These are phyloP conservation scores for Euphorbia celastroides DNA, from an alignment of 441 rosid genomes.

Conservation along the genomic window DNA sequence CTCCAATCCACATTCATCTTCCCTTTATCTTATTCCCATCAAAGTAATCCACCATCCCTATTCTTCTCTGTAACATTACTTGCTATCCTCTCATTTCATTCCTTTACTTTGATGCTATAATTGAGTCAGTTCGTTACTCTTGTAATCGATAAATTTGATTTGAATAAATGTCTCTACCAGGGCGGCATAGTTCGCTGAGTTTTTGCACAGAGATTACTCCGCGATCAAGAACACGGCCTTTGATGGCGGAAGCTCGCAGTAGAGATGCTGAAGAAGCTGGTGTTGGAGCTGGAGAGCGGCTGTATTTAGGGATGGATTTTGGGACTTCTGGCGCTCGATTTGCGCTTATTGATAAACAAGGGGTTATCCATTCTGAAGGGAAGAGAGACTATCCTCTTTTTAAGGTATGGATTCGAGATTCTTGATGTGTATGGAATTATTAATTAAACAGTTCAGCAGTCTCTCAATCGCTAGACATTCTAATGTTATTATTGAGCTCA, in stretches of 20 bases:
- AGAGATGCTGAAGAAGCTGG: slow-evolving; percentile 16
- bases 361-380: slow-evolving; percentile 51
- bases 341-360: slow-evolving; percentile 65
- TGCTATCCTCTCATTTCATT: background rate
- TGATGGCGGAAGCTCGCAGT: slow-evolving; percentile 26
- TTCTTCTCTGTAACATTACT: background rate
- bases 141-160: background rate
- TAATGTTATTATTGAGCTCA: background rate
- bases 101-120: background rate
- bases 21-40: slow-evolving; percentile 5
- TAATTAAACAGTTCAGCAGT: background rate
- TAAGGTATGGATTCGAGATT: slow-evolving; percentile 31
- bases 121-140: background rate
- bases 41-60: slow-evolving; percentile 11
- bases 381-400: slow-evolving; percentile 58
- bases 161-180: slow-evolving; percentile 11
- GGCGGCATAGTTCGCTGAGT: slow-evolving; percentile 21
- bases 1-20: slow-evolving; percentile 8
- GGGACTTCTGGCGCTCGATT: slow-evolving; percentile 92
- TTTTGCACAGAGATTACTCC: background rate
- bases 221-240: slow-evolving; percentile 15
- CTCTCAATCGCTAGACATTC: background rate
- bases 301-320: slow-evolving; percentile 88
- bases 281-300: slow-evolving; percentile 31
- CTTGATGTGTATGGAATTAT: background rate